These are phyloP conservation scores for Discostella stelligeroides DNA, from an alignment of 108 stramenopile species.

Conservation along the genomic window DNA sequence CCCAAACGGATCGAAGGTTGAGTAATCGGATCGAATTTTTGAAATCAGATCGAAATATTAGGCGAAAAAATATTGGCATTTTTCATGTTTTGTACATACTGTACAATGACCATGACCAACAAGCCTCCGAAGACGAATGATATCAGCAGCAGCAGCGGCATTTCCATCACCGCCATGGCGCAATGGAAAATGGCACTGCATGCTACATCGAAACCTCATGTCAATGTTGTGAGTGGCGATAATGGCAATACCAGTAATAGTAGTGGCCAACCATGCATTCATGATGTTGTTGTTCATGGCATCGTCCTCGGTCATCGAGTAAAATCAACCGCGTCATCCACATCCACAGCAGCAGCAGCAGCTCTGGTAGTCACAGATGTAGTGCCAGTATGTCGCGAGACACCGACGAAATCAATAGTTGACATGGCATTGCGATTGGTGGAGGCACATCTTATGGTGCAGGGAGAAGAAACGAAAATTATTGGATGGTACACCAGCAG, in stretches of 20 bases:
- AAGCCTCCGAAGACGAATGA: too few relatives aligned
- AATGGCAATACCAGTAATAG: too few relatives aligned
- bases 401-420: conserved; percentile 68
- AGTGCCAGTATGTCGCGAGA: conserved; percentile 74
- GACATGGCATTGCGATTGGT: conserved; percentile 63
- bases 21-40: too few relatives aligned
- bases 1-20: too few relatives aligned
- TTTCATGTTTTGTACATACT: too few relatives aligned
- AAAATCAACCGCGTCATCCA: not conserved
- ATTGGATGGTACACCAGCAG: conserved; percentile 80
- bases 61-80: too few relatives aligned
- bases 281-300: conserved; percentile 62
- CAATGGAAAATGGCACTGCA: conserved; percentile 64
- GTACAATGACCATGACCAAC: not conserved
- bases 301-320: conserved; percentile 54
- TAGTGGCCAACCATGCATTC: too few relatives aligned
- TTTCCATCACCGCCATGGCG: conserved; percentile 20
- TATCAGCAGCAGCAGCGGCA: not conserved
- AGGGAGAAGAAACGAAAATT: conserved; percentile 23
- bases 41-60: too few relatives aligned
- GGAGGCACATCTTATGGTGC: conserved; percentile 22
- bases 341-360: not conserved
- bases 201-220: conserved; percentile 44
- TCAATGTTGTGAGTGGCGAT: not conserved
- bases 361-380: conserved; percentile 40